Evolutionary conservation across 805 yeast genomes (phyloP).

Genomic region (Cyberlindnera mrakii): DNA sequence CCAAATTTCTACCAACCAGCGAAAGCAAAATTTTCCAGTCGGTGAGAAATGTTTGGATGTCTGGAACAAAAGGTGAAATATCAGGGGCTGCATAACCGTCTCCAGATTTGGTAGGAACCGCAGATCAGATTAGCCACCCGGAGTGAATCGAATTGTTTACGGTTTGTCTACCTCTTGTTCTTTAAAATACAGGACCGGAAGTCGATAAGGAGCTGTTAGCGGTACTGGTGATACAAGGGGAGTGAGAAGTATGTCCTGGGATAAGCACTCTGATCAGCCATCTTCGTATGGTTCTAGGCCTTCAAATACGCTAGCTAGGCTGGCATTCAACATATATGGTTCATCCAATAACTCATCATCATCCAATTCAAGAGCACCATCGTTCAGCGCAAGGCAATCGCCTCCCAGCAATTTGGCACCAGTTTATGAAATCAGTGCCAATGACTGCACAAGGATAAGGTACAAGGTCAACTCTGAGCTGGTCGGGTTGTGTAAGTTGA

Average conservation of each 20-base stretch:
- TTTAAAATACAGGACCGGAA: too few relatives aligned
- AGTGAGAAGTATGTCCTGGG: slow-evolving; percentile 1
- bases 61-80: too few relatives aligned
- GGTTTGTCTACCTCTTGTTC: too few relatives aligned
- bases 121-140: too few relatives aligned
- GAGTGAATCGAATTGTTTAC: too few relatives aligned
- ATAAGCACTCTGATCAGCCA: slow-evolving; percentile 3
- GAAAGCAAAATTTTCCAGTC: too few relatives aligned
- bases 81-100: too few relatives aligned
- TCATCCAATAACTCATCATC: slow-evolving; percentile 18
- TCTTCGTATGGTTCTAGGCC: slow-evolving; percentile 17
- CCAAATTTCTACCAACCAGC: too few relatives aligned
- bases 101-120: too few relatives aligned
- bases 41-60: too few relatives aligned
- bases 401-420: slow-evolving; percentile 11
- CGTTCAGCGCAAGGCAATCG: slow-evolving; percentile 11
- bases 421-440: slow-evolving; percentile 1
- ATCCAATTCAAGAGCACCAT: slow-evolving; percentile 11
- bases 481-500: slow-evolving; percentile 15
- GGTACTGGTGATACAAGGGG: too few relatives aligned
- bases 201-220: too few relatives aligned
- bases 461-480: slow-evolving; percentile 29
- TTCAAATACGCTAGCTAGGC: slow-evolving; percentile 36
- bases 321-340: slow-evolving; percentile 59
- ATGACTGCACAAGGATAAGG: slow-evolving; percentile 11